A percentile compares a stretch with the other conserved stretches of the same genome.
Evolutionary conservation across 352 stramenopile species (phyloP).

Genomic region (Phytophthora palmivora): DNA sequence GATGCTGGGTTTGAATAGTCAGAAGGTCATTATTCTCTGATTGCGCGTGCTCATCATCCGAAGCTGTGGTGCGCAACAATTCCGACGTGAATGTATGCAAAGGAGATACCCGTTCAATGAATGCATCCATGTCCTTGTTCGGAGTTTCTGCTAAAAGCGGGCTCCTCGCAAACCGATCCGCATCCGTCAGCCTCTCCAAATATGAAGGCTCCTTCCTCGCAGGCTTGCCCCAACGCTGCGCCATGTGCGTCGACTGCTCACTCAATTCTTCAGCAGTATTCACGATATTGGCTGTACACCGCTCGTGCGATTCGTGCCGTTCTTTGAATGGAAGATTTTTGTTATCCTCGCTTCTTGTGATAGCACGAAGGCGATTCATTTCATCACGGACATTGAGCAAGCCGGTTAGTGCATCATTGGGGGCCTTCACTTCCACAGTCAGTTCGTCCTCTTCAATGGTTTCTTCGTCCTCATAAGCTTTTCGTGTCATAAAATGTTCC

Average conservation of each 20-base stretch:
- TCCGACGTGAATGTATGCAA: conserved; percentile 6
- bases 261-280: conserved; percentile 10
- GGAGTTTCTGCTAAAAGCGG: conserved; percentile 7
- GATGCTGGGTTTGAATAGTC: conserved; percentile 1
- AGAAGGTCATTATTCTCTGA: conserved; percentile 2
- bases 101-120: not conserved
- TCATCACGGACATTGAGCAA: conserved; percentile 34
- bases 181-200: conserved; percentile 21
- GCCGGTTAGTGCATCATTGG: conserved; percentile 33
- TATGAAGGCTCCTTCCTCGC: conserved; percentile 7
- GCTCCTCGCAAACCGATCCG: conserved; percentile 22
- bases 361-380: conserved; percentile 34
- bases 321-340: conserved; percentile 4
- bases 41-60: conserved; percentile 4
- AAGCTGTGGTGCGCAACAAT: not conserved
- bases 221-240: conserved; percentile 6
- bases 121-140: not conserved
- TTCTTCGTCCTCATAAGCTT: conserved; percentile 21
- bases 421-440: not conserved
- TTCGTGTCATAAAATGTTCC: conserved; percentile 8
- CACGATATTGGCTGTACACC: not conserved
- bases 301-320: not conserved
- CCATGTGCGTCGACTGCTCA: conserved; percentile 4
- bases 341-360: conserved; percentile 21
- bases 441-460: not conserved